phyloP scores from a whole-genome alignment of 2,329 filamentous ascomycete species.

The Aspergillus sp. region DNA sequence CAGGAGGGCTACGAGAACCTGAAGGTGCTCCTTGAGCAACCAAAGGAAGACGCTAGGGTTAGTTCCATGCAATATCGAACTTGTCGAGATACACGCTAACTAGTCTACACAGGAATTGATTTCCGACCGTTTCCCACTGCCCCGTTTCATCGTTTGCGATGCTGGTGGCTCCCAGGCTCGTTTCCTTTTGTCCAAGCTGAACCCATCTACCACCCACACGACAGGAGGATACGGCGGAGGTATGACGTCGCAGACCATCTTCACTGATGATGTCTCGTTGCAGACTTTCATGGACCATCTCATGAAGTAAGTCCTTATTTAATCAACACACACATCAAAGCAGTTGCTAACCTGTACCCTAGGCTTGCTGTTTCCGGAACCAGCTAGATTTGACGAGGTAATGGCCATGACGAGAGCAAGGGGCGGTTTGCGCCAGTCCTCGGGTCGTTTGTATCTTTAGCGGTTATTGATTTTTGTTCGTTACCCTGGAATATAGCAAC shows the following conservation, averaged over 20 bases:
- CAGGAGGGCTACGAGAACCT: conserved; percentile 99
- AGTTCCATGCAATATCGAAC: conserved; percentile 34
- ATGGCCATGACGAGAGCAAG: conserved; percentile 37
- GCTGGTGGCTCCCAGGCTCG: conserved; percentile 97
- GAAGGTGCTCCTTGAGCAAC: conserved; percentile 79
- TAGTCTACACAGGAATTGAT: conserved; percentile 74
- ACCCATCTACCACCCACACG: conserved; percentile 95
- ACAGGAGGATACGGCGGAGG: conserved; percentile 89
- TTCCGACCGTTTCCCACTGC: conserved; percentile 94
- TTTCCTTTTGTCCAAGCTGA: conserved; percentile 95
- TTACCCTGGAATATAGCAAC: conserved; percentile 32
- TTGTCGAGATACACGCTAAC: conserved; percentile 6
- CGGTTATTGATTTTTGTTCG: conserved; percentile 35
- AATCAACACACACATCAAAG: background rate
- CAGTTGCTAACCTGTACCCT: conserved; percentile 29
- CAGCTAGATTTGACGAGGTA: conserved; percentile 42
- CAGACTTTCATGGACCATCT: conserved; percentile 99
- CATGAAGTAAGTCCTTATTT: conserved; percentile 78
- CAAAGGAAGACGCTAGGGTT: conserved; percentile 94
- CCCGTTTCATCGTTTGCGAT: conserved; percentile 97
- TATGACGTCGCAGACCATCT: conserved; percentile 92
- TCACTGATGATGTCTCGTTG: conserved; percentile 96
- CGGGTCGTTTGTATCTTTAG: conserved; percentile 46
- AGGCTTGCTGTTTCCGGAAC: conserved; percentile 55
- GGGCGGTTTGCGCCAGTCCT: conserved; percentile 32